Base-by-base conservation (phyloP, 352 stramenopile genomes). In the Globisporangium paddicum region DNA sequence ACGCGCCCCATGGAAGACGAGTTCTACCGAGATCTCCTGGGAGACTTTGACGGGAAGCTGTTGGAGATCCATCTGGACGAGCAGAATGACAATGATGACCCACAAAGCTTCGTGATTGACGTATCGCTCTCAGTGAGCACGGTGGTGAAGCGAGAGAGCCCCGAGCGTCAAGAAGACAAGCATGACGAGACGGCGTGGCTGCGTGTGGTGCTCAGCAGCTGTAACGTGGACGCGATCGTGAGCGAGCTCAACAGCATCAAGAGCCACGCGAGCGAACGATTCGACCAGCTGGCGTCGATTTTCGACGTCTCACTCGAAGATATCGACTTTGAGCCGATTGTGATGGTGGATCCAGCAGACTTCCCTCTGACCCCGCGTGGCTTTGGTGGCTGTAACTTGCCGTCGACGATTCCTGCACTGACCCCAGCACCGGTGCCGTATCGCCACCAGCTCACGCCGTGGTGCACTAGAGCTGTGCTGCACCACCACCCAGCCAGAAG, bases 41-140 rank as follows among this genome's bases (percentile, higher is more conserved):
- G 44, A 41, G 52, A 54, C 28, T 74, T 60, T 48, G 62, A 76
- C 32, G 45, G 44, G 18, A 62, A 69, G 25, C 52, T 76, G 42
- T 48, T 76, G 1, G 67, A 80, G 48, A 60, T 80, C 32, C 60
- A 80, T 26, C 26, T 80, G 37, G 61, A 72, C 19, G 54, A 52
- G 6, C 11, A 42, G 2, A 63, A 73, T 30, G 32, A 48, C 25
- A 2, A 26, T 5, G 23, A 34, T 3, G 26, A 48, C 30, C 30
- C 19, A n/a, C 21, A 10, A 2, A 30, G 34, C 35, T 16, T 37
- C 19, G 35, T 26, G 18, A 34, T 34, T n/a, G 19, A 26, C 38
- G 38, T 58, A 25, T 58, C 38, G 26, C 38, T 58, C 1, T 21
- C 51, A 38, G 48, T 30, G 13, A 7, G 8, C 19, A 55, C 9